These are phyloP conservation scores for Colletotrichum gloeosporioides DNA, from an alignment of 2,329 filamentous ascomycete genomes.

Conservation along the genomic window DNA sequence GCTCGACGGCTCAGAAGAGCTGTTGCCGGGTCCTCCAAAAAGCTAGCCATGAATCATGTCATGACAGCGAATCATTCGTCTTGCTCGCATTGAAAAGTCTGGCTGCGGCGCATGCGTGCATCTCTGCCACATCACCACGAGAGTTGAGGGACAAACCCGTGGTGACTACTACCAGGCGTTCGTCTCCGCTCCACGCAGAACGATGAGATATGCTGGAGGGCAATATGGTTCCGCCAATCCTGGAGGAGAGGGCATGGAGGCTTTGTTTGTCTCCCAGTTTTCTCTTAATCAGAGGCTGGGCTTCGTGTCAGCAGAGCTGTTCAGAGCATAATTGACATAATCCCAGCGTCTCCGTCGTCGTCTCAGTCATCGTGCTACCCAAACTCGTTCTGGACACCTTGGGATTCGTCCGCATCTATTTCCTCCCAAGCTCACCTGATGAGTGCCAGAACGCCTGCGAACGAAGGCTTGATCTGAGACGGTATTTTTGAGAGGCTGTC, in stretches of 20 bases:
- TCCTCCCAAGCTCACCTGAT: neutral
- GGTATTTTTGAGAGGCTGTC: neutral
- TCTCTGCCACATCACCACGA: neutral
- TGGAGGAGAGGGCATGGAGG: neutral
- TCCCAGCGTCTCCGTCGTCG: neutral
- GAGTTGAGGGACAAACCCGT: neutral
- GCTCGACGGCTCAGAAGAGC: neutral
- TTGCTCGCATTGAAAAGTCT: neutral
- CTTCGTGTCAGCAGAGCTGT: neutral
- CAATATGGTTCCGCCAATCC: neutral
- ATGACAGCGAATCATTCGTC: neutral
- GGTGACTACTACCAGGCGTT: neutral
- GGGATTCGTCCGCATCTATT: neutral
- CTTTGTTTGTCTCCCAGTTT: neutral
- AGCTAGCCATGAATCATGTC: neutral
- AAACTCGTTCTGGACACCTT: neutral
- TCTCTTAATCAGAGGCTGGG: neutral
- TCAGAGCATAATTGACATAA: neutral
- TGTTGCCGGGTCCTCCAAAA: neutral
- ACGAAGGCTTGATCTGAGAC: neutral
- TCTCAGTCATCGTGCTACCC: neutral
- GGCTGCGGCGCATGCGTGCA: neutral
- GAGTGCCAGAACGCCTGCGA: neutral
- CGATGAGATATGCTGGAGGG: neutral
- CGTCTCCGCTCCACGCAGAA: neutral